Base-by-base conservation (phyloP, 1,139 yeast species). In the Kodamaea sp. region DNA sequence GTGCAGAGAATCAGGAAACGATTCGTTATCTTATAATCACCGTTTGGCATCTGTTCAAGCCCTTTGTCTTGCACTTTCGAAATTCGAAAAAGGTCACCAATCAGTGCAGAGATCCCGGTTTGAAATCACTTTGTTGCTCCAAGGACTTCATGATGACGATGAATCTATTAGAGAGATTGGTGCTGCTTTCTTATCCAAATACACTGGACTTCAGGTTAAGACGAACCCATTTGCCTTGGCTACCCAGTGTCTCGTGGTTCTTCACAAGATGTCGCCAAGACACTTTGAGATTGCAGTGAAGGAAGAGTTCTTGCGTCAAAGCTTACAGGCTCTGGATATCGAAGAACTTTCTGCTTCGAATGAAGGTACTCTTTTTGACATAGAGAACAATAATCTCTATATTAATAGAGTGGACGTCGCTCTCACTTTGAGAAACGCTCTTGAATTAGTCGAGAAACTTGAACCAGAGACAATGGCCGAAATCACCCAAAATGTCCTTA, bases 111-210 rank as follows among this genome's bases (percentile, higher is more conserved):
- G 25, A 12, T 26, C 38, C 8, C 19, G 15, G 15, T 27, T 39
- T 22, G 39, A 29, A 15, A n/a, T 30, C 7, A 12, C 32, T 6
- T 35, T 47, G 24, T 30, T 46, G 8, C 27, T 35, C 13, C 23
- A 28, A 11, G 72, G 65, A 39, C 53, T 81, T 11, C 63, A 68
- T 33, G 94, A 84, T 53, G 92, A 83, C 48, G 86, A 81, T 43
- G 70, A 65, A 7, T 71, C 61, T 7, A 61, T 79, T 9, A 59
- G 84, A 46, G 42, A 46, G 1, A 18, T 50, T 3, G 66, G 78
- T 1, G 57, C 79, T 0, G 27, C 43, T 3, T 59, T 57, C 35
- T 42, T 73, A 10, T 54, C 63, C 3, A n/a, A 32, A 13, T 39
- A 51, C 9, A 44, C 66, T 16, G 43, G 41, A 0, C 38, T 53